Base-by-base conservation (phyloP, 495 filamentous ascomycete genomes). In the Podospora comata region DNA sequence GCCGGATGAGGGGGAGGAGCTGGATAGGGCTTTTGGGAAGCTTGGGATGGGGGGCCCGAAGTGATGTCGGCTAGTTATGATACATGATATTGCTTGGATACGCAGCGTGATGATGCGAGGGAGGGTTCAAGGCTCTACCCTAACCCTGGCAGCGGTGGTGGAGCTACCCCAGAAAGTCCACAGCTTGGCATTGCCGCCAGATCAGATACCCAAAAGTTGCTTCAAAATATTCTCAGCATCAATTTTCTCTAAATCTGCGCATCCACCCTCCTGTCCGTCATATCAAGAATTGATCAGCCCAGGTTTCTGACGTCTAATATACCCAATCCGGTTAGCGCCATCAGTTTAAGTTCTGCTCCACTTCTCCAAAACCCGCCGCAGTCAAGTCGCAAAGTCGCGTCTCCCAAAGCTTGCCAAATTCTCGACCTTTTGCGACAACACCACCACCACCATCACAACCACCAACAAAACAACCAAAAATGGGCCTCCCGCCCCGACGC, bases 21-120 rank as follows among this genome's bases (percentile, higher is more conserved):
- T 99, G 70, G 94, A 99, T 82, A 81, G 92, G 68, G 93, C 89
- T 57, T 98, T 97, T 86, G 94, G 94, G 1, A 86, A 85, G 30
- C 77, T 93, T 77, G 83, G 77, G 18, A 65, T 76, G 70, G 72
- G 39, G 9, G 39, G 70, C 26, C 57, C 67, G 26, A 62, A 26
- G 20, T 68, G 63, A 60, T 61, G 9, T 32, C 5, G 30, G 30
- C 30, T 32, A 5, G 30, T 5, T 32, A 32, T 32, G 30, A 32
- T 32, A 32, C 7, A 32, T 48, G 39, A 48, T 48, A 48, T 48
- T 48, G 39, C 9, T 48, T 48, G 15, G 39, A 48, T 48, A 48
- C 9, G 7, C 39, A 13, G 39, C 39, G 39, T 48, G 39, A 48
- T 16, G 13, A 11, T 48, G 39, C 2, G 9, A 48, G 30, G 30